Evolutionary conservation across 331 rosid genomes (phyloP), one percentile per base, ranked within the genome.

Genomic region (Malus hybrid): DNA sequence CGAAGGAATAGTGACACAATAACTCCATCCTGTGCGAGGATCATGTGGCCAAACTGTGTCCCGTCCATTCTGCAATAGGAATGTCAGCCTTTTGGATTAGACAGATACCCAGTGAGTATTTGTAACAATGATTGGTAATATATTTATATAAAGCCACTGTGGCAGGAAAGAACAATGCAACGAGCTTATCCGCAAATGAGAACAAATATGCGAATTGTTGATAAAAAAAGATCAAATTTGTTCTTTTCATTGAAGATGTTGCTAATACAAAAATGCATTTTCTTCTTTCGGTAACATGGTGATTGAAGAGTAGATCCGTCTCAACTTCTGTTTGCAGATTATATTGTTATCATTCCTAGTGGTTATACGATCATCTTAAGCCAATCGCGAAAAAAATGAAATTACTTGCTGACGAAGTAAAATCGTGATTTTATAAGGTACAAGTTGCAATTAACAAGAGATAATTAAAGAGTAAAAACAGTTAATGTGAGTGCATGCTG

Each of bases 31-130:
- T 7, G 90, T 55, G 66, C 61, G 93, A 79, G 90, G 93, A 85
- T 89, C 90, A 78, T 95, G 99, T n/a, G 97, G 99, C 99, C 99
- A 95, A 44, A 92, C 86, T 34, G 99, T 89, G 67, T 87, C 93
- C 78, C 84, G 85, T 14, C 99, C 99, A 80, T 86, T 89, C 99
- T 95, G 97, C 83, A 78, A 27, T 86, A 85, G 15, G 32, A 66
- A 70, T 7, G 75, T 11, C 42, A 15, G 74, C 33, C 27, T 75
- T 65, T 46, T 36, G 54, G 63, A 82, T 76, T 46, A 80, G 61
- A 74, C 71, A 10, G 12, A 44, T 60, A 42, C 24, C 13, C 28
- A 29, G 5, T 2, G 15, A 3, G 44, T 9, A 39, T 39, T 39
- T 39, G 46, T 10, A 61, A 59, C 76, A 10, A 15, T 7, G 24